phyloP scores from a whole-genome alignment of 139 green algal species.

The Klebsormidium nitens region DNA sequence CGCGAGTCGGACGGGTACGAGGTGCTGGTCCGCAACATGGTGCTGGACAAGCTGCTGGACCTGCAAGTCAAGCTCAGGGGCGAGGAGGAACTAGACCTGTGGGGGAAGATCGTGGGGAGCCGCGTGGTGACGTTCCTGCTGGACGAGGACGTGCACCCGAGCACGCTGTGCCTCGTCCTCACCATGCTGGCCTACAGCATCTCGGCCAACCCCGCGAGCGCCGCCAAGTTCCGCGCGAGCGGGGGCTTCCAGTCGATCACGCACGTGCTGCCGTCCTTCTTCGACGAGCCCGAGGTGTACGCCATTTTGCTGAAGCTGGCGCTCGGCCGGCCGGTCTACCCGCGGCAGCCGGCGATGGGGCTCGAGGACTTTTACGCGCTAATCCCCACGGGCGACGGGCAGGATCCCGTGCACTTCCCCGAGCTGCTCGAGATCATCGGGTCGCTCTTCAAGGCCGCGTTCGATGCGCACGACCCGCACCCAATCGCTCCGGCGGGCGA shows the following conservation, averaged over 20 bases:
- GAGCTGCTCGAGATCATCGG: conserved; percentile 21
- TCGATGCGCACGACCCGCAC: background rate
- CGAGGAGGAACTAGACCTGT: conserved; percentile 16
- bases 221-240: background rate
- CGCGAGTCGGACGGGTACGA: background rate
- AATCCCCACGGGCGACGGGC: background rate
- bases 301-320: conserved; percentile 5
- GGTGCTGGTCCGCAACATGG: conserved; percentile 10
- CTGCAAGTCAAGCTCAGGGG: conserved; percentile 7
- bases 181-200: conserved; percentile 9
- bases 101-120: background rate
- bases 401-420: conserved; percentile 22
- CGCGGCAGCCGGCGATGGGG: conserved; percentile 3
- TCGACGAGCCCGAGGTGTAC: conserved; percentile 29
- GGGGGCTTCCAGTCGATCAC: conserved; percentile 1
- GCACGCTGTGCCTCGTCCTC: conserved; percentile 6
- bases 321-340: background rate
- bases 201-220: background rate
- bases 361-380: conserved; percentile 26
- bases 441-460: conserved; percentile 27
- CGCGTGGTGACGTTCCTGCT: conserved; percentile 11
- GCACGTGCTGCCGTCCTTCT: conserved; percentile 28
- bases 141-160: conserved; percentile 28
- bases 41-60: conserved; percentile 23
- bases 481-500: background rate